Evolutionary conservation across 768 basidiomycete genomes (phyloP), one percentile per base, ranked within the genome.

Genomic region (Lentinula guzmanii): DNA sequence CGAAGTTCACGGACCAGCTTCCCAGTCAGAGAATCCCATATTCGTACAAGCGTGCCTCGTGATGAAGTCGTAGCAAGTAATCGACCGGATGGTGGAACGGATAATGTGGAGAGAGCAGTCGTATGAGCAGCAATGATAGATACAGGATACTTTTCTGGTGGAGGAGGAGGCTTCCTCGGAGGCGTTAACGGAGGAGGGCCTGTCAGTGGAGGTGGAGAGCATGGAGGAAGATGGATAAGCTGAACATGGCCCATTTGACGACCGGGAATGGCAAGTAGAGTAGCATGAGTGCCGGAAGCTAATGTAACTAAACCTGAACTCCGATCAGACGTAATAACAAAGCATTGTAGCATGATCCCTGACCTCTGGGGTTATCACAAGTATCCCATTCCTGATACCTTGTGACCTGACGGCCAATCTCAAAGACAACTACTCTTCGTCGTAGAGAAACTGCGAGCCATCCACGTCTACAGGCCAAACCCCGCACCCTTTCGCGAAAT

Each of bases 171-270:
- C 65, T 82, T 84, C 61, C 77, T 79, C 45, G 80, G 79, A 31
- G 75, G 79, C 0, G 76, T 68, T 4, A 86, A 75, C 3, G 82
- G 73, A 8, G 86, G 86, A 1, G 87, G 87, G 4, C 80, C 84
- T 41, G 75, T 71, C 10, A 82, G 79, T 10, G 78, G 71, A 21
- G 89, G 85, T 3, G 84, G 80, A 16, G 80, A 75, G 75, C 92
- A 93, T 0, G 89, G 91, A 0, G 93, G 90, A 9, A 96, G 81
- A 69, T 91, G 91, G 28, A 95, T 78, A 21, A 96, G 76, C 59
- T 94, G 93, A 3, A 95, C 90, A 72, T 96, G 93, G 0, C 94
- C 94, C 62, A 84, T 80, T 71, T 95, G 92, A 46, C 86, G 84
- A 8, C 91, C 94, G 43, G 93, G 90, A 62, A 93, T 90, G 1